Percentiles rank a stretch among this genome's conserved stretches.
These are phyloP conservation scores for Ceratobasidium sp. DNA, from an alignment of 1,284 basidiomycete genomes.

Conservation along the genomic window DNA sequence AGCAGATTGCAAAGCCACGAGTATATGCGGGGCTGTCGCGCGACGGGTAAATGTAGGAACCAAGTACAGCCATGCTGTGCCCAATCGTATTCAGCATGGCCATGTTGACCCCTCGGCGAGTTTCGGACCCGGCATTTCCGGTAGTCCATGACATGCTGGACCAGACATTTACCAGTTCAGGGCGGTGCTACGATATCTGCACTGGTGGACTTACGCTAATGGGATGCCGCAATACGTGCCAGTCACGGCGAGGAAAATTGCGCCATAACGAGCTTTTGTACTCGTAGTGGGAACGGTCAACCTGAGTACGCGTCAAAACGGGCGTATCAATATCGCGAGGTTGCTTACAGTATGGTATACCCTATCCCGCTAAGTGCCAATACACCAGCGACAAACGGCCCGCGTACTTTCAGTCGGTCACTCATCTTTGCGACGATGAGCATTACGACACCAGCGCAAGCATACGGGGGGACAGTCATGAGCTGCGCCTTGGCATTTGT, in stretches of 20 bases:
- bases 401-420: constrained; percentile 50
- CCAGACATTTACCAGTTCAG: too few relatives aligned
- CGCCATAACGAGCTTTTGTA: constrained; percentile 27
- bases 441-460: constrained; percentile 54
- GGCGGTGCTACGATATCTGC: too few relatives aligned
- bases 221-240: constrained; percentile 12
- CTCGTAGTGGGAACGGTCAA: constrained; percentile 52
- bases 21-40: constrained; percentile 49
- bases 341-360: constrained; percentile 49
- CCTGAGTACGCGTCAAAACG: constrained; percentile 50
- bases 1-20: constrained; percentile 49
- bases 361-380: constrained; percentile 52
- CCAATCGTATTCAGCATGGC: constrained; percentile 55
- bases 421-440: constrained; percentile 51
- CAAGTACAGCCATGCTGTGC: constrained; percentile 52
- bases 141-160: constrained; percentile 47
- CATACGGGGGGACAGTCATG: constrained; percentile 56
- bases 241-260: neutral
- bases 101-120: constrained; percentile 51
- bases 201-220: neutral
- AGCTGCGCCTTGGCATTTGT: constrained; percentile 52
- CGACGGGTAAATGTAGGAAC: constrained; percentile 52
- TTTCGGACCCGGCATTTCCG: constrained; percentile 48
- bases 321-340: constrained; percentile 42
- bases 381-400: constrained; percentile 46